phyloP scores from a whole-genome alignment of 345 rosid species.

The Eucalyptus caleyi region DNA sequence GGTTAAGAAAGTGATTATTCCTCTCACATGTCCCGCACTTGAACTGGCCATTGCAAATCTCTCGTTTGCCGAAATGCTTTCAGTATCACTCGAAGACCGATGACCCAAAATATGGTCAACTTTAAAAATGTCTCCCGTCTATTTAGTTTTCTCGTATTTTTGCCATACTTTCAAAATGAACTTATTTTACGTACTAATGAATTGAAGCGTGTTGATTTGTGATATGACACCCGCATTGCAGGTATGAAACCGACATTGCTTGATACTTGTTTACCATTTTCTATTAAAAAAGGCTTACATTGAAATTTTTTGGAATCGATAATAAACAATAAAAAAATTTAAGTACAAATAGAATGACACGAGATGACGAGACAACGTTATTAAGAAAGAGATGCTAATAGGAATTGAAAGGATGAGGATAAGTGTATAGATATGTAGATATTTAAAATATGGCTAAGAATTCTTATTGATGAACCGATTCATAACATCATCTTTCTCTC shows the following conservation, averaged over 20 bases:
- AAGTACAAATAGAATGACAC: not conserved
- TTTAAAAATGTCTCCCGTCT: not conserved
- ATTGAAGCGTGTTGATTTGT: not conserved
- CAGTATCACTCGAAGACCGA: not conserved
- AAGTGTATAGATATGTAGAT: no score
- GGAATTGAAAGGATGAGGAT: not conserved
- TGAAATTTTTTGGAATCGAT: not conserved
- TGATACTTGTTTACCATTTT: not conserved
- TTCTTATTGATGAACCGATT: no score
- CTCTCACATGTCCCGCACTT: not conserved
- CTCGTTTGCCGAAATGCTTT: not conserved
- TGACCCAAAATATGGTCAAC: not conserved
- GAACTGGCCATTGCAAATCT: not conserved
- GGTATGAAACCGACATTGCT: not conserved
- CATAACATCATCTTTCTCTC: no score
- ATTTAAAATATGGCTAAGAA: no score
- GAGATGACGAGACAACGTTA: not conserved
- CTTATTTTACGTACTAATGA: not conserved
- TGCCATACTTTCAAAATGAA: not conserved
- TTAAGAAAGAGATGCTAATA: not conserved
- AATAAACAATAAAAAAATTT: not conserved
- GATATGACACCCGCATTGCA: not conserved
- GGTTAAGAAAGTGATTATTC: not conserved
- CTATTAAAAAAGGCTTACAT: not conserved
- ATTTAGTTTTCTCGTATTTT: not conserved